phyloP scores from a whole-genome alignment of 805 yeast species.

The Blastobotrys robertii region DNA sequence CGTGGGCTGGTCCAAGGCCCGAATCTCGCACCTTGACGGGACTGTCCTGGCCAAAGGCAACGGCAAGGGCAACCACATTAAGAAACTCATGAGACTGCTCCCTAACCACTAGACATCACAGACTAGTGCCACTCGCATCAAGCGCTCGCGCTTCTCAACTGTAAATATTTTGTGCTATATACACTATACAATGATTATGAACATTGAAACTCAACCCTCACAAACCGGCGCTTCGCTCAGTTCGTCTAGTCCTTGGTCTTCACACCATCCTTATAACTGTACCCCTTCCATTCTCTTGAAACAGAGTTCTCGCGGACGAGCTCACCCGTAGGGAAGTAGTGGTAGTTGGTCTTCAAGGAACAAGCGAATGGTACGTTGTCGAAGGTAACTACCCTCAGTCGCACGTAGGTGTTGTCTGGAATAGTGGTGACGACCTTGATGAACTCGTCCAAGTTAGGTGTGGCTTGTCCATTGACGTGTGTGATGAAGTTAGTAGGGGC shows the following conservation, averaged over 20 bases:
- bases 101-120: conserved; percentile 29
- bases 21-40: conserved; percentile 43
- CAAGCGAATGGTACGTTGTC: conserved; percentile 83
- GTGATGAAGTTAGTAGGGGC: conserved; percentile 78
- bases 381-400: conserved; percentile 70
- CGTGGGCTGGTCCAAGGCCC: conserved; percentile 69
- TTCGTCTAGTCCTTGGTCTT: conserved; percentile 4
- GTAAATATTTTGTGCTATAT: background rate
- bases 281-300: conserved; percentile 45
- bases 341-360: conserved; percentile 78
- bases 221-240: too few relatives aligned
- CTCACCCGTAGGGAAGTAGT: conserved; percentile 61
- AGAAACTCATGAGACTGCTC: conserved; percentile 47
- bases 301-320: conserved; percentile 31
- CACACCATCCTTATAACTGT: conserved; percentile 29
- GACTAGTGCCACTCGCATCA: too few relatives aligned
- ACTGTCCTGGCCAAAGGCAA: conserved; percentile 41
- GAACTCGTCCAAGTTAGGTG: conserved; percentile 62
- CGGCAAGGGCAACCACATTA: conserved; percentile 42
- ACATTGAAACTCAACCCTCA: background rate
- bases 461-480: conserved; percentile 70
- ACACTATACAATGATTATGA: background rate
- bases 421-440: conserved; percentile 55
- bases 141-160: too few relatives aligned
- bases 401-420: conserved; percentile 72